Evolutionary conservation across 2,329 filamentous ascomycete genomes (phyloP), one percentile per base, ranked within the genome.

Genomic region (Colletotrichum sp.): DNA sequence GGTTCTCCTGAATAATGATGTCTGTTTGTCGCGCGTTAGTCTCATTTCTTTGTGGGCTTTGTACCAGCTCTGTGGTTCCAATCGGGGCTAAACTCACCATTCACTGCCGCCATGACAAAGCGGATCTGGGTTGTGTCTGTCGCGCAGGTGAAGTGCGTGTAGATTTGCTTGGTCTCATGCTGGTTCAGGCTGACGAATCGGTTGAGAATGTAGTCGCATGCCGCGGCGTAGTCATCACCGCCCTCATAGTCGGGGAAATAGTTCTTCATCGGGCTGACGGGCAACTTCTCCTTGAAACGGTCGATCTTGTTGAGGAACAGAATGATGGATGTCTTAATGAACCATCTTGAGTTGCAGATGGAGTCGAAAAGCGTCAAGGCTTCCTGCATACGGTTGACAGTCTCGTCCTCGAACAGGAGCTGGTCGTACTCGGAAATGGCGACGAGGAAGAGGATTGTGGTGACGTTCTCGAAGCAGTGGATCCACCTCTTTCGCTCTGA

Each of bases 401-500:
- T 98, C 90, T 98, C 96, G 83, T 98, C 96, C 85, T 98, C 96
- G 85, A 98, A 98, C 61, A 98, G 91, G 77, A 98, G 90, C 88
- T 98, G 96, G 84, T 98, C 96, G 89, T 98, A 98, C 86, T 98
- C 96, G 80, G 96, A 98, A 81, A 98, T 98, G 86, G 96, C 96
- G 79, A 98, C 96, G 72, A 98, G 89, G 93, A 98, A 98, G 52
- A 98, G 94, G 81, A 98, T 98, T 12, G 96, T 98, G 10, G 96
- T 98, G 82, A 98, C 96, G 82, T 98, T 98, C 89, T 98, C 96
- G 86, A 98, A 98, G 89, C 96, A 98, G 89, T 98, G 96, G 81
- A 98, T 98, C 96, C 96, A 98, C 92, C 98, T 98, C 94, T 98
- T 98, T 84, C 96, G 93, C 87, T 98, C 96, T 8, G 95, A 98